phyloP scores from a whole-genome alignment of 2,329 filamentous ascomycete species.

The Pseudogymnoascus sp. region DNA sequence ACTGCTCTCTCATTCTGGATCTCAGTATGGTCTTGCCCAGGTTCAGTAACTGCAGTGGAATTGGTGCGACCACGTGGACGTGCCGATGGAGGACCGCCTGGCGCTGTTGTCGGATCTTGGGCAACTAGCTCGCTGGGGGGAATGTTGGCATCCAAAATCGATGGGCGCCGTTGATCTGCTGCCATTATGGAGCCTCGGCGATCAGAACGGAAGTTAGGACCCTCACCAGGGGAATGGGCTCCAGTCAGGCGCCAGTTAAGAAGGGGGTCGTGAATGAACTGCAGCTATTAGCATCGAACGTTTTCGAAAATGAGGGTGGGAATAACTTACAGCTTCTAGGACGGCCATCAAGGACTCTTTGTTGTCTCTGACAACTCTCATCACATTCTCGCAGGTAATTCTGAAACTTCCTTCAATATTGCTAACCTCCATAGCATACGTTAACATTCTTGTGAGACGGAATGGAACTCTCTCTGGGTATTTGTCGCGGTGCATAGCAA shows the following conservation, averaged over 20 bases:
- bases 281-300: constrained; percentile 20
- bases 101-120: constrained; percentile 25
- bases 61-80: constrained; percentile 52
- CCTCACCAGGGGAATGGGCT: constrained; percentile 47
- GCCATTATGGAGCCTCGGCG: constrained; percentile 44
- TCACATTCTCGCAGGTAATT: constrained; percentile 96
- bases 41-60: constrained; percentile 39
- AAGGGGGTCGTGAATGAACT: constrained; percentile 99
- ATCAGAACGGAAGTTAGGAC: constrained; percentile 58
- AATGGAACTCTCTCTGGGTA: constrained; percentile 97
- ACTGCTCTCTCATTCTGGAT: constrained; percentile 88
- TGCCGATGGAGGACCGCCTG: constrained; percentile 38
- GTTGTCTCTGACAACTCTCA: constrained; percentile 92
- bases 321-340: constrained; percentile 75
- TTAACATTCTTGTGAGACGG: constrained; percentile 96
- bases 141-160: constrained; percentile 57
- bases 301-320: background rate
- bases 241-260: constrained; percentile 87
- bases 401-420: constrained; percentile 99
- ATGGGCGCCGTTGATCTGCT: constrained; percentile 44
- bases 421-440: constrained; percentile 99
- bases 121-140: constrained; percentile 51
- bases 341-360: constrained; percentile 99
- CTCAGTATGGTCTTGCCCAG: constrained; percentile 47
- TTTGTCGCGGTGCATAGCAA: constrained; percentile 98